These are phyloP conservation scores for Priceomyces melissophilus DNA, from an alignment of 805 yeast species.

Conservation along the genomic window DNA sequence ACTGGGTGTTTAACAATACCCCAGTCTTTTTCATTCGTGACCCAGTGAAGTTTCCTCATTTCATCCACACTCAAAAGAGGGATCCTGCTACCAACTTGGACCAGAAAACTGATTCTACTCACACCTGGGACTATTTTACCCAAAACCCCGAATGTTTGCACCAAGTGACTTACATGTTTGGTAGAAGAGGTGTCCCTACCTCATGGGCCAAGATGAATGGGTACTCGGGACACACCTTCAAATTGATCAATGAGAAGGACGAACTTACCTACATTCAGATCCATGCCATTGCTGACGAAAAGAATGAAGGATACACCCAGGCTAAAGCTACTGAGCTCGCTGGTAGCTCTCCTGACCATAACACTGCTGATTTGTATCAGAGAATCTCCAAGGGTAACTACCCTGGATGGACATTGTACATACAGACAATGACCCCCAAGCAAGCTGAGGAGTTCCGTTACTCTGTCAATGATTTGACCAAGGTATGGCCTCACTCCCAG, in stretches of 20 bases:
- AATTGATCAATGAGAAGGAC: slow-evolving; percentile 50
- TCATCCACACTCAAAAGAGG: slow-evolving; percentile 69
- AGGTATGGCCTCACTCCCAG: slow-evolving; percentile 55
- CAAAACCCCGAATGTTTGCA: slow-evolving; percentile 56
- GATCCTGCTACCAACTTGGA: slow-evolving; percentile 57
- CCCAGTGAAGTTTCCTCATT: slow-evolving; percentile 61
- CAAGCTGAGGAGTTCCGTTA: slow-evolving; percentile 50
- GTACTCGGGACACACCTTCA: slow-evolving; percentile 64
- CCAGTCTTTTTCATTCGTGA: slow-evolving; percentile 65
- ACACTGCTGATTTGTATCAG: slow-evolving; percentile 34
- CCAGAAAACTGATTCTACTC: slow-evolving; percentile 43
- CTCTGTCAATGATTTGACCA: slow-evolving; percentile 52
- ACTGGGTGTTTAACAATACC: slow-evolving; percentile 73
- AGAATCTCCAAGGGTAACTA: slow-evolving; percentile 46
- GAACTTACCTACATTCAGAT: slow-evolving; percentile 53
- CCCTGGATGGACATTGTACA: slow-evolving; percentile 52
- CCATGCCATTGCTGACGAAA: slow-evolving; percentile 51
- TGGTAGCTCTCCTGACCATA: slow-evolving; percentile 45
- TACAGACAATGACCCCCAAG: slow-evolving; percentile 58
- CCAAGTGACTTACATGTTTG: slow-evolving; percentile 55
- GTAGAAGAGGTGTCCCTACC: slow-evolving; percentile 59
- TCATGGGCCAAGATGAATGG: slow-evolving; percentile 57
- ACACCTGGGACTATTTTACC: slow-evolving; percentile 56
- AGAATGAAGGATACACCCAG: slow-evolving; percentile 38
- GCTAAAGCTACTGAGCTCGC: slow-evolving; percentile 46